Evolutionary conservation across 306 rosid species (phyloP).

Genomic region (Hippophae gyantsensis): DNA sequence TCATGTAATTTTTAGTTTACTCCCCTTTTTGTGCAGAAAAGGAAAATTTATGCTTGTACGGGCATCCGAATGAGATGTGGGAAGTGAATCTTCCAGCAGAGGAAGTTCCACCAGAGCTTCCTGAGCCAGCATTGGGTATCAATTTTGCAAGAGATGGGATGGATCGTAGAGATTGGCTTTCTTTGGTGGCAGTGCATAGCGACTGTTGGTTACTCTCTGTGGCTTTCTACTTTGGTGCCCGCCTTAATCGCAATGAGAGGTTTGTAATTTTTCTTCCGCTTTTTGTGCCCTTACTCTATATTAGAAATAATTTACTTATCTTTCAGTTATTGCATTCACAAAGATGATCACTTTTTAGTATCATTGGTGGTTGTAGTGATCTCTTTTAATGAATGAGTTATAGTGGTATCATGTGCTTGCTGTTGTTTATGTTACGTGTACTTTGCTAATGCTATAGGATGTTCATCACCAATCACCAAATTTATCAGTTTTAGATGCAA

Average conservation of each 20-base stretch:
- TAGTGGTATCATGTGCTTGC: no score
- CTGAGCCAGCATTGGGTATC: slow-evolving; percentile 53
- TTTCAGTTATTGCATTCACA: neutral
- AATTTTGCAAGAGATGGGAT: slow-evolving; percentile 60
- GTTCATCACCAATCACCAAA: no score
- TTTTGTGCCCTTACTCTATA: neutral
- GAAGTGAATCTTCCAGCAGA: slow-evolving; percentile 46
- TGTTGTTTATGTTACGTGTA: no score
- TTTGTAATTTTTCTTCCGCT: slow-evolving; percentile 1
- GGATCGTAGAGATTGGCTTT: slow-evolving; percentile 51
- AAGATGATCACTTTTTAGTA: neutral
- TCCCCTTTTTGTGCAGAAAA: slow-evolving; percentile 22
- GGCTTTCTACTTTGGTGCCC: slow-evolving; percentile 53
- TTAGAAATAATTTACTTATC: neutral
- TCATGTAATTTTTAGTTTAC: neutral
- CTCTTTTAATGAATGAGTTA: no score
- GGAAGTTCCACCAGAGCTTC: slow-evolving; percentile 55
- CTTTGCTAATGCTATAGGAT: no score
- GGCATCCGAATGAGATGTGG: slow-evolving; percentile 48
- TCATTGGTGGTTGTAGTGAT: no score
- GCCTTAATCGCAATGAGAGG: slow-evolving; percentile 58
- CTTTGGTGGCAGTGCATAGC: slow-evolving; percentile 51
- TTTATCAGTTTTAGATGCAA: no score
- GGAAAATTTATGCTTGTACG: slow-evolving; percentile 50
- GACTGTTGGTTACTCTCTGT: slow-evolving; percentile 58